Percentiles rank a stretch among this genome's conserved stretches.
These are phyloP conservation scores for Bocquillonia castaneifolia DNA, from an alignment of 441 rosid genomes.

Conservation along the genomic window DNA sequence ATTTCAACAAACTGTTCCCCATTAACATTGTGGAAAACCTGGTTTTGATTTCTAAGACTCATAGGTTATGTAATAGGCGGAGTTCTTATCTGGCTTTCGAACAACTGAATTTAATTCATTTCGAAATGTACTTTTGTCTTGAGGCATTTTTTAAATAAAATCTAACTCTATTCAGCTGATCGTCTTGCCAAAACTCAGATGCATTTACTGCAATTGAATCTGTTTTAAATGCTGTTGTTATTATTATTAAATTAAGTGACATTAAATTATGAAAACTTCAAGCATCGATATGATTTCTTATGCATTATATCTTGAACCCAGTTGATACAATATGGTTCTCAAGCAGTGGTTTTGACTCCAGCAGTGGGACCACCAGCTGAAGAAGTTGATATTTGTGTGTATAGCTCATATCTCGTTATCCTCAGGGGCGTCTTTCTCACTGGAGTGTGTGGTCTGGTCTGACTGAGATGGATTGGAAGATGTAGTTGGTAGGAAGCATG, in stretches of 20 bases:
- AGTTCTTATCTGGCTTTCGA: background rate
- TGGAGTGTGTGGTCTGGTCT: no score
- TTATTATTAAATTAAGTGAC: no score
- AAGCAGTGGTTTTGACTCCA: slow-evolving; percentile 5
- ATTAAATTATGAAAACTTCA: background rate
- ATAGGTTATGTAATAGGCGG: no score
- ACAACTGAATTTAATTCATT: background rate
- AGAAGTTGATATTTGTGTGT: background rate
- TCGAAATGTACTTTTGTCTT: background rate
- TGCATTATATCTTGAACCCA: background rate
- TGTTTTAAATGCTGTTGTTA: background rate
- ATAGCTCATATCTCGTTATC: background rate
- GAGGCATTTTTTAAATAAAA: background rate
- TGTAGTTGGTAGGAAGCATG: background rate
- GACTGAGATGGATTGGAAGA: no score
- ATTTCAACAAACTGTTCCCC: no score
- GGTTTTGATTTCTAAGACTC: background rate
- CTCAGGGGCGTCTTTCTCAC: no score
- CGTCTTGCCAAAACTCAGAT: background rate
- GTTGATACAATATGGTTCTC: slow-evolving; percentile 11
- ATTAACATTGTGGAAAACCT: background rate
- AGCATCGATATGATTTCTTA: background rate
- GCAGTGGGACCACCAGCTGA: slow-evolving; percentile 9
- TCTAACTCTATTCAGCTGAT: background rate
- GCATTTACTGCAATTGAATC: background rate